These are phyloP conservation scores for Colletotrichum ledebouriae DNA, from an alignment of 2,329 filamentous ascomycete species.

Conservation along the genomic window DNA sequence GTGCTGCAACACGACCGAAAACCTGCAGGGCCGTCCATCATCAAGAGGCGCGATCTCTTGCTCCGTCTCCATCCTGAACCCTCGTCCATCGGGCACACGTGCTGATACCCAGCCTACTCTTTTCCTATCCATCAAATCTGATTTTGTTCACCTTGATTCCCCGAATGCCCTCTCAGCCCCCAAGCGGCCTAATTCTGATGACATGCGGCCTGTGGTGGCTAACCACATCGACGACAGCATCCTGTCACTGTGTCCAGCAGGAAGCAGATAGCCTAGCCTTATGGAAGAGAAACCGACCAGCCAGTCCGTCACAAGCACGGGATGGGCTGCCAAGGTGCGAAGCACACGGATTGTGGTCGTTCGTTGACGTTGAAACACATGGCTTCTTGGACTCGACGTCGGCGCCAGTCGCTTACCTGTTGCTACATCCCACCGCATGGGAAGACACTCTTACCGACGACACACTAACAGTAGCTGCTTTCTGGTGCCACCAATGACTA, in stretches of 20 bases:
- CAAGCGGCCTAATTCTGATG: not conserved
- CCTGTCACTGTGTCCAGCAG: not conserved
- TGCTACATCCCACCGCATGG: not conserved
- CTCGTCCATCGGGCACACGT: conserved; percentile 33
- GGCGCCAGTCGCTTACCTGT: not conserved
- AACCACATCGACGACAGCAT: not conserved
- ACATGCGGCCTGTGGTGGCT: not conserved
- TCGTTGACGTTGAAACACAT: conserved; percentile 7
- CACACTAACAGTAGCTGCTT: not conserved
- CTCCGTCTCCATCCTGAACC: conserved; percentile 17
- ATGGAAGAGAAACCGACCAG: not conserved
- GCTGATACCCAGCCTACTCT: conserved; percentile 28
- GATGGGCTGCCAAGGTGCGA: not conserved
- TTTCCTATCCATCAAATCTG: not conserved
- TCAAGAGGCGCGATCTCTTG: not conserved
- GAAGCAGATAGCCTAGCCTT: conserved; percentile 16
- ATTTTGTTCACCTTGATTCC: not conserved
- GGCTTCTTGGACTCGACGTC: not conserved
- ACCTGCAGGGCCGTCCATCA: not conserved
- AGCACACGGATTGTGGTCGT: conserved; percentile 1
- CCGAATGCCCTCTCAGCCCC: not conserved
- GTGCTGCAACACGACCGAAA: conserved; percentile 17
- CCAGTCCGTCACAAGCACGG: conserved; percentile 17
- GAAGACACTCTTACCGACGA: conserved; percentile 1
- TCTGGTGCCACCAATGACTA: not conserved